These are phyloP conservation scores for Penicillium oxalicum DNA, from an alignment of 2,329 filamentous ascomycete genomes.

Conservation along the genomic window DNA sequence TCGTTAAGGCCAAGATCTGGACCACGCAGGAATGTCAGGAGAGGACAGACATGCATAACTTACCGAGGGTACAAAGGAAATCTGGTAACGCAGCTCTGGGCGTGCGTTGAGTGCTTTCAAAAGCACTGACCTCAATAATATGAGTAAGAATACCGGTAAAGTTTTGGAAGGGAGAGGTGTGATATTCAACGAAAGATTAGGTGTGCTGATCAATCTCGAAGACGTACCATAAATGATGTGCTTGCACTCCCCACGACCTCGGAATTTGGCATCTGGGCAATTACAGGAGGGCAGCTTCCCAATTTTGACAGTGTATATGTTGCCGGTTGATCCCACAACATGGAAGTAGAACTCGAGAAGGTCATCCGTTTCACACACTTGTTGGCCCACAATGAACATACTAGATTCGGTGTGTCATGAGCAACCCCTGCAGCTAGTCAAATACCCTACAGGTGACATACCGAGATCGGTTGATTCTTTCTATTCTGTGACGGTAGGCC, in stretches of 20 bases:
- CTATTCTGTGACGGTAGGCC: slow-evolving; percentile 43
- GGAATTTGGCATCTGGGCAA: slow-evolving; percentile 50
- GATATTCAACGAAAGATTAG: neutral
- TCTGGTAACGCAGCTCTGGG: slow-evolving; percentile 52
- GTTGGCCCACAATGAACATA: slow-evolving; percentile 54
- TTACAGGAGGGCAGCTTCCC: slow-evolving; percentile 48
- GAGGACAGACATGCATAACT: slow-evolving; percentile 7
- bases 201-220: neutral
- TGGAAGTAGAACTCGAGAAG: slow-evolving; percentile 48
- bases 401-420: slow-evolving; percentile 19
- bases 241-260: slow-evolving; percentile 53
- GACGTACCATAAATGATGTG: slow-evolving; percentile 53
- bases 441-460: slow-evolving; percentile 8
- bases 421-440: too few relatives aligned
- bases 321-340: slow-evolving; percentile 57
- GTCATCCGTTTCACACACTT: slow-evolving; percentile 39
- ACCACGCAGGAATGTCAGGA: neutral
- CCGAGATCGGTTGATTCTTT: slow-evolving; percentile 42
- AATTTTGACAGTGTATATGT: slow-evolving; percentile 56
- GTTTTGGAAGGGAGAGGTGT: neutral
- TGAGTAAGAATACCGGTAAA: slow-evolving; percentile 9
- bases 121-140: slow-evolving; percentile 41
- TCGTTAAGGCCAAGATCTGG: neutral
- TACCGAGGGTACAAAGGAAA: slow-evolving; percentile 52
- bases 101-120: slow-evolving; percentile 53